These are phyloP conservation scores for Tulasnella sp. DNA, from an alignment of 768 basidiomycete species.

Conservation along the genomic window DNA sequence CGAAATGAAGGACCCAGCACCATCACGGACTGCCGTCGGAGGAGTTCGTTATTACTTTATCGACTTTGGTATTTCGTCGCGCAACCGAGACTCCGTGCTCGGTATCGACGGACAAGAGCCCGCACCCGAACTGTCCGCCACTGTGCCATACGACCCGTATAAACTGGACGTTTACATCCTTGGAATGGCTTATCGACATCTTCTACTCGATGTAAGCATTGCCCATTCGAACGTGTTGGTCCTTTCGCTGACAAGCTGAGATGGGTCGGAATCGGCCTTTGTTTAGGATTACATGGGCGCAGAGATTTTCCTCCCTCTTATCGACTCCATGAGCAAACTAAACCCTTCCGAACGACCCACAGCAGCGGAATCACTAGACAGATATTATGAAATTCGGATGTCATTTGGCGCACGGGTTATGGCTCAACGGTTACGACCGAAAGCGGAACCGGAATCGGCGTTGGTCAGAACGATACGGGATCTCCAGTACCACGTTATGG, in stretches of 20 bases:
- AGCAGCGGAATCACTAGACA: conserved; percentile 1
- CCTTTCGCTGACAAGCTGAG: neutral
- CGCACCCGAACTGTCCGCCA: conserved; percentile 1
- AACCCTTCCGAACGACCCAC: neutral
- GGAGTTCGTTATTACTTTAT: conserved; percentile 16
- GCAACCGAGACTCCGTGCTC: neutral
- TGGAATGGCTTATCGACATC: conserved; percentile 1
- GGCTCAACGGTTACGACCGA: neutral
- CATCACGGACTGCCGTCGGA: neutral
- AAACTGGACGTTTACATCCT: conserved; percentile 18
- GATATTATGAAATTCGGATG: neutral
- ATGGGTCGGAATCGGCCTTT: neutral
- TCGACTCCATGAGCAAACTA: conserved; percentile 6
- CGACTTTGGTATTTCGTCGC: conserved; percentile 15
- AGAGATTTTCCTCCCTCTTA: conserved; percentile 13
- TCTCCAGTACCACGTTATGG: neutral
- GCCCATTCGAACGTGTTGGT: neutral
- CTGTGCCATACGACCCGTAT: conserved; percentile 15
- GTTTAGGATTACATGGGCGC: neutral
- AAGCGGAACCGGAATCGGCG: neutral
- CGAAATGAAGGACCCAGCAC: neutral
- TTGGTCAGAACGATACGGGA: neutral
- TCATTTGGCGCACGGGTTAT: neutral
- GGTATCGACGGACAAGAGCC: conserved; percentile 7
- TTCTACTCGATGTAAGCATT: neutral